Percentiles rank a stretch among this genome's conserved stretches.
These are phyloP conservation scores for Pilaira anomala DNA, from an alignment of 192 early-diverging fungal genomes.

Conservation along the genomic window DNA sequence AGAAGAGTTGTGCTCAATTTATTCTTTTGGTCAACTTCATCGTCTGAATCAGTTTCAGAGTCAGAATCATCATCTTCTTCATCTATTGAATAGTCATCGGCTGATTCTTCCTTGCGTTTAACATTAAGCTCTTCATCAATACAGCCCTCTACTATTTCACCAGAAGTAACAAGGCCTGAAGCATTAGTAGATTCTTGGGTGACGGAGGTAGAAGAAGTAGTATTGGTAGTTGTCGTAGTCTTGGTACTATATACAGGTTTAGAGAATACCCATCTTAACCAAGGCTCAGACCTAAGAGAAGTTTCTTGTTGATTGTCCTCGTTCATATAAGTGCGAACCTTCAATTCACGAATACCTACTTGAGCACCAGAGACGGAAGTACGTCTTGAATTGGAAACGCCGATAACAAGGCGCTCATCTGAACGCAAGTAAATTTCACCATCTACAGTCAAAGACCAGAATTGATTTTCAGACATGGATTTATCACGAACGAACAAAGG, in stretches of 20 bases:
- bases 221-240: background rate
- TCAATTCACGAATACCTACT: constrained; percentile 15
- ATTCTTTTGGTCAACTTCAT: background rate
- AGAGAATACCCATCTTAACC: constrained; percentile 16
- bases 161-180: background rate
- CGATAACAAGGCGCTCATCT: constrained; percentile 16
- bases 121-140: constrained; percentile 3
- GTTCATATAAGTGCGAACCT: constrained; percentile 8
- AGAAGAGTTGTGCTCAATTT: background rate
- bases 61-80: background rate
- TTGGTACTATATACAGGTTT: background rate
- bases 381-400: constrained; percentile 7
- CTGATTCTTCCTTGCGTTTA: background rate
- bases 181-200: background rate
- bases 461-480: constrained; percentile 16
- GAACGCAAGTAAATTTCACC: constrained; percentile 17
- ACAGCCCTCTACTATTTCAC: constrained; percentile 7
- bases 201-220: background rate
- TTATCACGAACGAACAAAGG: constrained; percentile 8
- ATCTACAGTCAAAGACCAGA: constrained; percentile 26
- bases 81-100: background rate
- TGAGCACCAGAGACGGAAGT: constrained; percentile 13
- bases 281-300: constrained; percentile 2
- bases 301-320: constrained; percentile 4
- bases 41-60: background rate